Evolutionary conservation across 257 asterid species (phyloP), one percentile per base, ranked within the genome.

Genomic region (Cynanchum wilfordii): DNA sequence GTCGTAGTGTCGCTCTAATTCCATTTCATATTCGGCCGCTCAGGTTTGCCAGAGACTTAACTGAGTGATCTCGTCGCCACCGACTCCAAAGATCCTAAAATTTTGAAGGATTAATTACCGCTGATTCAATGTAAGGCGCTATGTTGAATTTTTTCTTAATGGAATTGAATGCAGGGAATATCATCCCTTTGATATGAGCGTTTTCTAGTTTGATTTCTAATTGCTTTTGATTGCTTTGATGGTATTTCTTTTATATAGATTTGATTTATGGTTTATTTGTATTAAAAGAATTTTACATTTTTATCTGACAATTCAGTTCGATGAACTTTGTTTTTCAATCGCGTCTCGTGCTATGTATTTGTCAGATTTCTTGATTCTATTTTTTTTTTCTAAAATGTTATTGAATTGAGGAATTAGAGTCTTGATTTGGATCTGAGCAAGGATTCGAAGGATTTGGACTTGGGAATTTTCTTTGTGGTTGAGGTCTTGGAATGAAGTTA

Each of bases 71-170:
- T 36, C 50, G 15, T 17, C 50, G 49, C n/a, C 69, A 50, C 45
- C 15, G 47, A 27, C 40, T 64, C n/a, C 9, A 64, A 64, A 64
- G 69, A 36, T 64, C 49, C 19, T 17, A 27, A 8, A 27, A 36
- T 63, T 64, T 38, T 60, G 76, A 59, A 62, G 25, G 36, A 40
- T 60, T 73, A 20, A 56, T 13, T 30, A 27, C 54, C 0, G 19
- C 44, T 22, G n/a, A 30, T 70, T 19, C 45, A 70, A 20, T 42
- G 73, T 70, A 52, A 70, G 73, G 3, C 12, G 11, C 65, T 52
- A 19, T 29, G 27, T 0, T 56, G 5, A 15, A 15, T 36, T 33
- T 70, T 1, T 24, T n/a, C 1, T 19, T 27, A 20, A 5, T 4
- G 17, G 24, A 25, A 29, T 49, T 4, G 3, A 19, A 42, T 40